Conservation (phyloP, 1,284 basidiomycete species). For the Cutaneotrichosporon sp. region DNA sequence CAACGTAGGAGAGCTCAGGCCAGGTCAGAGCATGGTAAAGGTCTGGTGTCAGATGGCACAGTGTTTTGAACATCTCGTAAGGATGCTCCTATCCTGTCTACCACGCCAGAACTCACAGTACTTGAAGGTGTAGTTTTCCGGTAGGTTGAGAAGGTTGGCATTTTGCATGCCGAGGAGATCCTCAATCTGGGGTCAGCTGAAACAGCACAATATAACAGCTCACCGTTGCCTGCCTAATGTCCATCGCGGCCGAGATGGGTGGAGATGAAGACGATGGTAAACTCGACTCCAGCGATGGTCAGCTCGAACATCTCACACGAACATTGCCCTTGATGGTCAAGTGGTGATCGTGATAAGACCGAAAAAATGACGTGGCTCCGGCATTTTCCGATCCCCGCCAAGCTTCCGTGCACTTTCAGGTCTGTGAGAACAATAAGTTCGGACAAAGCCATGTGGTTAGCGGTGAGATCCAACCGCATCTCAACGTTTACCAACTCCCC, state of each 20-base stretch:
- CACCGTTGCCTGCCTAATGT: conserved; percentile 53
- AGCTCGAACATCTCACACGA: background rate
- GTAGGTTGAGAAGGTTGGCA: conserved; percentile 78
- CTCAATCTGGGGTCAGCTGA: conserved; percentile 41
- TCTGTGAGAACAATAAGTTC: background rate
- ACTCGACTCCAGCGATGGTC: no score
- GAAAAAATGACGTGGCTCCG: background rate
- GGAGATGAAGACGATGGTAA: no score
- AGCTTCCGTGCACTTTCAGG: no score
- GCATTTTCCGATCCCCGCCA: background rate
- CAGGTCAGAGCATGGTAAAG: conserved; percentile 83
- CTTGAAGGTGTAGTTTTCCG: conserved; percentile 79
- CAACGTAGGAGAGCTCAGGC: conserved; percentile 92
- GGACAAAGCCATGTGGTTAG: background rate
- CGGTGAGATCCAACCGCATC: conserved; percentile 1
- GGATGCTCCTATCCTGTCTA: background rate
- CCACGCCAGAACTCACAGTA: conserved; percentile 61
- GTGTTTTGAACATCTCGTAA: background rate
- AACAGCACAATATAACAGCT: conserved; percentile 8
- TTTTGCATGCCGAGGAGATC: conserved; percentile 87
- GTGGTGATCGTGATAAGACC: background rate
- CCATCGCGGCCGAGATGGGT: no score
- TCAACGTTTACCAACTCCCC: background rate
- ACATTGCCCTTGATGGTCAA: no score
- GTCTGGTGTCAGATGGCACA: conserved; percentile 54